These are phyloP conservation scores for Mrakia hoshinonis DNA, from an alignment of 768 basidiomycete genomes.

Conservation along the genomic window DNA sequence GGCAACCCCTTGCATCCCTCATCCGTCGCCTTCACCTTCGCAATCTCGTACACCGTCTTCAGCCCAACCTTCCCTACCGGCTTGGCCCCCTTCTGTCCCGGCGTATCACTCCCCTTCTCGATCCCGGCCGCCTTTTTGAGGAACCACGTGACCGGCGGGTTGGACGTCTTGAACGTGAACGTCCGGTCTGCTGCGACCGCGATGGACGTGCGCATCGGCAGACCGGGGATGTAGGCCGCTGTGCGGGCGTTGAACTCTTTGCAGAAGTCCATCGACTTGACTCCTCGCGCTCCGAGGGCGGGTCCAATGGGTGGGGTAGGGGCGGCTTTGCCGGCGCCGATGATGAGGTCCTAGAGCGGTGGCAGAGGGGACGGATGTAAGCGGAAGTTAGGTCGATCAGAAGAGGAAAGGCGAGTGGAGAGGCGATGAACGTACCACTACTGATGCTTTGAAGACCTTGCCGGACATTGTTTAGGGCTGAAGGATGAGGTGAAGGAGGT, in stretches of 20 bases:
- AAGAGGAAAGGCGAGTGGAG: neutral
- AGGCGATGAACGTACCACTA: conserved; percentile 76
- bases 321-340: conserved; percentile 88
- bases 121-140: conserved; percentile 83
- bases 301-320: conserved; percentile 95
- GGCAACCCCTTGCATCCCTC: conserved; percentile 77
- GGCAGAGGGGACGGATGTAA: neutral
- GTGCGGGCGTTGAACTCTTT: conserved; percentile 99
- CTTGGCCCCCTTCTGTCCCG: conserved; percentile 54
- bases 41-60: conserved; percentile 98
- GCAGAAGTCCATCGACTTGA: conserved; percentile 99
- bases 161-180: conserved; percentile 76
- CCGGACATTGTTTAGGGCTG: neutral
- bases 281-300: conserved; percentile 92
- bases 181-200: conserved; percentile 89
- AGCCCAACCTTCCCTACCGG: conserved; percentile 67
- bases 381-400: neutral
- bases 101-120: conserved; percentile 77
- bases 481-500: neutral
- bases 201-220: conserved; percentile 85
- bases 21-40: conserved; percentile 89
- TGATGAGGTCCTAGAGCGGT: conserved; percentile 50
- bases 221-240: conserved; percentile 70
- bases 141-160: conserved; percentile 71
- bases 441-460: conserved; percentile 66